Evolutionary conservation across 441 rosid genomes (phyloP), one percentile per base, ranked within the genome.

Genomic region (Gossypium gossypioides): DNA sequence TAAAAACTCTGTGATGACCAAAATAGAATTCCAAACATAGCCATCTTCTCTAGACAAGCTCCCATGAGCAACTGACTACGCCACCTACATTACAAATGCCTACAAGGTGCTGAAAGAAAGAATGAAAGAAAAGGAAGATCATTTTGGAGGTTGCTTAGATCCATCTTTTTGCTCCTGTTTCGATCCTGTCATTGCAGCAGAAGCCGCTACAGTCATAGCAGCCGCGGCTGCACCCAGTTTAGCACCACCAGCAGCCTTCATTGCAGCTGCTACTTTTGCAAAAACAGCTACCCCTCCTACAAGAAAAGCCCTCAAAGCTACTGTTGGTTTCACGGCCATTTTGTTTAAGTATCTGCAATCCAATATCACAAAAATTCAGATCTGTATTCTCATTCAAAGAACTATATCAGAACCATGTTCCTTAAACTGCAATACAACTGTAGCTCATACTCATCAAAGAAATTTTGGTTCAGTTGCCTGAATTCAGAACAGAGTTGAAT

Each of bases 231-330:
- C 99, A 56, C 97, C 97, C 12, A 92, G 84, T 87, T 95, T 95
- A 8, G 71, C 94, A 69, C 97, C 96, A 25, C 99, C 97, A 4
- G 96, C 99, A 2, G 97, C 97, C 80, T 95, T 95, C 97, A 95
- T 84, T 21, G 70, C 91, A 22, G 85, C 93, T 1, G 93, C 93
- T 63, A 89, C 81, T 83, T 95, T 95, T 0, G 97, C 96, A 73
- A 88, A 88, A 69, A 81, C 85, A 1, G 97, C 99, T 56, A 95
- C 55, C 44, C 99, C 96, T 51, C 97, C 97, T 10, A 95, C 96
- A 7, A 95, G 81, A 2, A 86, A 68, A 62, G 94, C 99, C 80
- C 99, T 89, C 76, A 94, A 77, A 21, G 93, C 97, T 42, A 92
- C 97, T 1, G 97, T 86, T 22, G 99, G 96, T 79, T 92, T 95